Evolutionary conservation across 306 rosid genomes (phyloP).

Genomic region (Trifolium pratense): DNA sequence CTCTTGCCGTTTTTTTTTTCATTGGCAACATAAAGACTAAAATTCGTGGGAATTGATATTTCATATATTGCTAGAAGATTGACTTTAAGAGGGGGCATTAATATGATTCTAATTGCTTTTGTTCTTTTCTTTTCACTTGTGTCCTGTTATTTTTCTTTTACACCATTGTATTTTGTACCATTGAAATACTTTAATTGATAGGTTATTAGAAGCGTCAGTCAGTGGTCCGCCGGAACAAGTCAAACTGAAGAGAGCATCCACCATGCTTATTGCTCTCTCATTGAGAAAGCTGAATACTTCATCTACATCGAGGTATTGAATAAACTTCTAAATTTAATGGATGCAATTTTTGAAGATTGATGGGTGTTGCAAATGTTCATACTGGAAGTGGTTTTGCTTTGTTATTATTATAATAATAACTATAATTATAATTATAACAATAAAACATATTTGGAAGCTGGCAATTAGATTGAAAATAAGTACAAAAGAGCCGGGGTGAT

Average conservation of each 20-base stretch:
- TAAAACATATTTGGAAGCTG: conserved; percentile 8
- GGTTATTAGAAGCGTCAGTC: conserved; percentile 98
- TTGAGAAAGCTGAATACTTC: conserved; percentile 91
- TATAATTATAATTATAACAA: neutral
- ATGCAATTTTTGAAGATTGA: conserved; percentile 6
- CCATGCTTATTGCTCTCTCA: conserved; percentile 90
- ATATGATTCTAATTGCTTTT: conserved; percentile 33
- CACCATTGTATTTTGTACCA: conserved; percentile 15
- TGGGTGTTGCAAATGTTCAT: conserved; percentile 20
- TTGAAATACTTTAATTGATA: conserved; percentile 46
- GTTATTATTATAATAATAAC: neutral
- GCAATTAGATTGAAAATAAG: conserved; percentile 27
- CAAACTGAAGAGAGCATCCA: conserved; percentile 95
- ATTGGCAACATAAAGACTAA: no score
- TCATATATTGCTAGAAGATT: conserved; percentile 27
- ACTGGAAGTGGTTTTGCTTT: conserved; percentile 21
- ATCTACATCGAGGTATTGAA: conserved; percentile 87
- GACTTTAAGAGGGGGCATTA: conserved; percentile 24
- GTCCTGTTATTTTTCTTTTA: conserved; percentile 30
- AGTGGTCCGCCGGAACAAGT: conserved; percentile 99
- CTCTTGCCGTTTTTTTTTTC: conserved; percentile 20
- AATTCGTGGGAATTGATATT: no score
- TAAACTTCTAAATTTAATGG: conserved; percentile 33
- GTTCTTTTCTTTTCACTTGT: conserved; percentile 29
- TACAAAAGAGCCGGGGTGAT: conserved; percentile 7